Base-by-base conservation (phyloP, 495 filamentous ascomycete genomes). In the Glutinoglossum americanum region DNA sequence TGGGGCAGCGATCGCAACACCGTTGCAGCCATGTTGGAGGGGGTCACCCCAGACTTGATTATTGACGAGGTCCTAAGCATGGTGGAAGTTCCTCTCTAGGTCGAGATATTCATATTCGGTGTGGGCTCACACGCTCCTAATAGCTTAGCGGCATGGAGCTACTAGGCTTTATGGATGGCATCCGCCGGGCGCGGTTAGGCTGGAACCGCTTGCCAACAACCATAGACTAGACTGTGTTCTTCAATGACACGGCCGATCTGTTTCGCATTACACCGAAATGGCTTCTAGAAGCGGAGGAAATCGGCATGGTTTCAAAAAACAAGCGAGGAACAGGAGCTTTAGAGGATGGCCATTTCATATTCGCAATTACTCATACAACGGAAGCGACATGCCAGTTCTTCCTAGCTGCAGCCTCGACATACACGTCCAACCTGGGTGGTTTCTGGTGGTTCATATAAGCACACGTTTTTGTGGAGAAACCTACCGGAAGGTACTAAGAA, bases 1-100 rank as follows among this genome's bases (percentile, higher is more conserved):
- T 99, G 92, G 76, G 92, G 92, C 3, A 95, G 89, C 66, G 80
- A 93, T 56, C 39, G 81, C 3, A 71, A 69, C 26, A 84, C 84
- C 10, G 78, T 95, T 1, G 72, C 74, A 49, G 71, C 72, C 32
- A 59, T 86, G 57, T 63, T 97, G 25, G 77, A 79, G 19, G 81
- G 80, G 21, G 70, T 92, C 8, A 81, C 76, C 1, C 74, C 81
- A 0, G 87, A 90, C 63, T 79, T 81, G 59, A 82, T 96, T 1
- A 73, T 97, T 44, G 87, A 94, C 55, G 86, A 93, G 57, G 87
- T 95, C 1, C 64, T 94, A 35, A 73, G 70, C 17, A 70, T 70
- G 57, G 77, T 94, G 1, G 84, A 82, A 54, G 79, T 76, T 48
- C 89, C 89, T 15, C 61, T 85, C 51, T 94, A 60, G 68, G 47